Conservation (phyloP, 345 rosid species). For the Aquilaria sinensis region DNA sequence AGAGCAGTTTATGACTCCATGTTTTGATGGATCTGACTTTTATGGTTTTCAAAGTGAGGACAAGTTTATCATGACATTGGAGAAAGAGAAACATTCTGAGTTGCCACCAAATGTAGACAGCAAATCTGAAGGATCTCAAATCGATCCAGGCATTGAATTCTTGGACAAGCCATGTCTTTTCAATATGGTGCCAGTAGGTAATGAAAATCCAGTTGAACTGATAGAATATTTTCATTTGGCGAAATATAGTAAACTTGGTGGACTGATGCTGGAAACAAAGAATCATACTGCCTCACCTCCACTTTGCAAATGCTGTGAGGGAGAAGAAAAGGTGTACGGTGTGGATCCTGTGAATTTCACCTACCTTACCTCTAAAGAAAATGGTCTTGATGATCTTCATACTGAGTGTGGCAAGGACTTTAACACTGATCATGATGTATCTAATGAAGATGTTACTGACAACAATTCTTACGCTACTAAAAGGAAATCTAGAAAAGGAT, state of each 20-base stretch:
- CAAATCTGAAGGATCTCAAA: constrained; percentile 34
- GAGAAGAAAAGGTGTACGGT: constrained; percentile 11
- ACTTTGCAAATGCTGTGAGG: constrained; percentile 20
- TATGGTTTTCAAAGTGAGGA: constrained; percentile 63
- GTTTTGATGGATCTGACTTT: constrained; percentile 47
- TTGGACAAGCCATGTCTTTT: constrained; percentile 50
- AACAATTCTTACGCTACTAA: constrained; percentile 13
- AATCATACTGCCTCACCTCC: constrained; percentile 6
- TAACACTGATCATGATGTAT: constrained; percentile 11
- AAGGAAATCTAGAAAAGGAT: constrained; percentile 11
- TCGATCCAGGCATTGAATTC: constrained; percentile 23
- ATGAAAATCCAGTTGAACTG: constrained; percentile 16
- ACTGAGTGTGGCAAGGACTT: constrained; percentile 13
- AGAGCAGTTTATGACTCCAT: constrained; percentile 67
- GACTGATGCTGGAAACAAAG: constrained; percentile 11
- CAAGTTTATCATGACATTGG: constrained; percentile 55
- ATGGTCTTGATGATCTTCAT: constrained; percentile 17
- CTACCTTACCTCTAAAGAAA: constrained; percentile 18
- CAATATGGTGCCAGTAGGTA: constrained; percentile 13
- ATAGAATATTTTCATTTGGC: constrained; percentile 26
- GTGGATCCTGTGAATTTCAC: constrained; percentile 14
- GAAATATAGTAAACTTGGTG: constrained; percentile 10
- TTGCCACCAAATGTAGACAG: constrained; percentile 24
- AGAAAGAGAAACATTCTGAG: constrained; percentile 34
- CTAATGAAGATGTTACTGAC: constrained; percentile 6